phyloP scores from a whole-genome alignment of 2,329 filamentous ascomycete species.

The Colletotrichum graminicola region DNA sequence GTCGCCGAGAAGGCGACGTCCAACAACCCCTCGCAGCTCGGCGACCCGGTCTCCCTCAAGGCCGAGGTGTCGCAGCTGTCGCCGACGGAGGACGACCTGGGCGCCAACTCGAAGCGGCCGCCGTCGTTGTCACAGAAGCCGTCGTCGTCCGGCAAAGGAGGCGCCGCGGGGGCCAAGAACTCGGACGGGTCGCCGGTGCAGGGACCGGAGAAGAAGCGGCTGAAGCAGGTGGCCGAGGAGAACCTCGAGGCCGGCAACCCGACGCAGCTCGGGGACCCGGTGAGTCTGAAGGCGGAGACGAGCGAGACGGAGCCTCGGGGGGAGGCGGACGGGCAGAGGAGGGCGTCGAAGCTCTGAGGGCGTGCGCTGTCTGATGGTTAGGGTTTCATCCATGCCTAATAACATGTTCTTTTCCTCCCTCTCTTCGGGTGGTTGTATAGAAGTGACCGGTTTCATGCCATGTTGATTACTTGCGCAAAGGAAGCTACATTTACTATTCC shows the following conservation, averaged over 20 bases:
- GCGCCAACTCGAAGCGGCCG: not conserved
- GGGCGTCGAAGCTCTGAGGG: slow-evolving; percentile 36
- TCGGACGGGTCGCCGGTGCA: slow-evolving; percentile 39
- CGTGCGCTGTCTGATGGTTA: not conserved
- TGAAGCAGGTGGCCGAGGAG: slow-evolving; percentile 43
- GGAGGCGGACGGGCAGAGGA: slow-evolving; percentile 45
- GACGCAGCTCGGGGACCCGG: slow-evolving; percentile 54
- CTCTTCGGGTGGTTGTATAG: too few relatives aligned
- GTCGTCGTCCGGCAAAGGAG: too few relatives aligned
- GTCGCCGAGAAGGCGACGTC: slow-evolving; percentile 40
- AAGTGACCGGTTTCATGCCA: not conserved
- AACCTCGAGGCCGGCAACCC: slow-evolving; percentile 51
- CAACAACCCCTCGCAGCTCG: slow-evolving; percentile 53
- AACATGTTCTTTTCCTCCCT: not conserved
- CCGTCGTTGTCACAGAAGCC: not conserved
- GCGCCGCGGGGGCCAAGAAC: slow-evolving; percentile 27
- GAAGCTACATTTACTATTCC: too few relatives aligned
- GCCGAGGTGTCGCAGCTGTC: slow-evolving; percentile 48
- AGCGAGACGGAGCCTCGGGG: slow-evolving; percentile 48
- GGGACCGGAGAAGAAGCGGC: slow-evolving; percentile 35
- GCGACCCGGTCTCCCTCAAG: slow-evolving; percentile 56
- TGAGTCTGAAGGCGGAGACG: slow-evolving; percentile 55
- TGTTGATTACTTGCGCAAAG: rapidly evolving
- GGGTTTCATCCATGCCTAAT: not conserved
- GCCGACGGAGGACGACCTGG: slow-evolving; percentile 36